Conservation (phyloP, 179 eudicot genomes). For the Silene coronaria region DNA sequence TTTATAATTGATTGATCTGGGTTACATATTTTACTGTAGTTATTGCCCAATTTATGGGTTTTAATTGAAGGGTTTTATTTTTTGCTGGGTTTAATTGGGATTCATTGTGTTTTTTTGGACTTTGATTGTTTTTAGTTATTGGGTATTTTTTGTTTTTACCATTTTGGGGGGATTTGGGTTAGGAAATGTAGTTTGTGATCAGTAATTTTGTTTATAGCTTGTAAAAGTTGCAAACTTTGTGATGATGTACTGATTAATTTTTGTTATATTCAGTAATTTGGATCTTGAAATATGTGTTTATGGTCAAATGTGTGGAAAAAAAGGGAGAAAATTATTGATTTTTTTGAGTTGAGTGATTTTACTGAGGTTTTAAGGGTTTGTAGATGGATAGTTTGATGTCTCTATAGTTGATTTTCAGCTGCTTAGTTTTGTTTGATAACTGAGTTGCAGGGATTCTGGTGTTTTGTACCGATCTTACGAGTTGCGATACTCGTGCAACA, state of each 20-base stretch:
- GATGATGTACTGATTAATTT: not conserved
- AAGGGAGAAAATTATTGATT: not conserved
- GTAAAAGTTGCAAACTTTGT: constrained; percentile 4
- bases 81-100: not conserved
- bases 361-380: constrained; percentile 3
- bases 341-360: not conserved
- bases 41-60: constrained; percentile 1
- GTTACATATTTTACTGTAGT: not conserved
- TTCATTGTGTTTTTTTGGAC: not conserved
- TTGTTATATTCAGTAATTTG: not conserved
- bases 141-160: not conserved
- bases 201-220: not conserved
- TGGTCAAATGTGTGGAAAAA: not conserved
- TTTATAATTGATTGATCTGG: not conserved
- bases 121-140: not conserved
- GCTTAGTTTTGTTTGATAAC: not conserved
- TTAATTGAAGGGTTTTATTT: not conserved
- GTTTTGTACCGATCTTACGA: not conserved
- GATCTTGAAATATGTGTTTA: constrained; percentile 1
- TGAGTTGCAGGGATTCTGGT: not conserved
- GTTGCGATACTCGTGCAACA: not conserved
- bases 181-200: not conserved
- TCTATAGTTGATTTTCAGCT: not conserved
- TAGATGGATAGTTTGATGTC: not conserved
- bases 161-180: not conserved